Conservation (phyloP, 345 rosid species). For the Arabis hirsuta region DNA sequence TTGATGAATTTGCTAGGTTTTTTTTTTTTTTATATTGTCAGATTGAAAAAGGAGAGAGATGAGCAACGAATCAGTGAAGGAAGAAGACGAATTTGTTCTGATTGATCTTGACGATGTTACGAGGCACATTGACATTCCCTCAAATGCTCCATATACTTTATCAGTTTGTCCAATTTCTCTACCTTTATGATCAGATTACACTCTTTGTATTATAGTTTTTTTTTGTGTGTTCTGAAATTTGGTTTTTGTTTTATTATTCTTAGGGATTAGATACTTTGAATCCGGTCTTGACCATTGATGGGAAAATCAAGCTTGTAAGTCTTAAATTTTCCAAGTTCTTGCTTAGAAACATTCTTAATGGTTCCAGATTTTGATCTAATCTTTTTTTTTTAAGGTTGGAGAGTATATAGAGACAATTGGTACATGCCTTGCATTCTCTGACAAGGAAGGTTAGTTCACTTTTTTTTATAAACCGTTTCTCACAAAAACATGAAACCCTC, state of each 20-base stretch:
- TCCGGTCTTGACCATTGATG: constrained; percentile 55
- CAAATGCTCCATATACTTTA: constrained; percentile 54
- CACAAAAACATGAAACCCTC: neutral
- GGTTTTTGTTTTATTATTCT: neutral
- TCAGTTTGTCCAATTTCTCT: constrained; percentile 42
- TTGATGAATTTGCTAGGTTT: too few species aligned
- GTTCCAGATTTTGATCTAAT: neutral
- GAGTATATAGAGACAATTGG: constrained; percentile 69
- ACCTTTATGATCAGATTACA: neutral
- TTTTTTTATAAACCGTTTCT: neutral
- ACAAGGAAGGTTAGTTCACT: constrained; percentile 47
- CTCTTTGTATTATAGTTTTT: neutral
- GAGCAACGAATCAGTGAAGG: constrained; percentile 39
- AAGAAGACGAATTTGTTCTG: constrained; percentile 50
- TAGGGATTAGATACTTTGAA: constrained; percentile 64
- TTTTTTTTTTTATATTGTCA: too few species aligned
- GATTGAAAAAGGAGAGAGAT: constrained; percentile 21
- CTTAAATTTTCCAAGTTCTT: neutral
- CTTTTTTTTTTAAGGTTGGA: constrained; percentile 50
- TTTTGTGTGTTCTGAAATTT: neutral
- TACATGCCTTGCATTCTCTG: constrained; percentile 56
- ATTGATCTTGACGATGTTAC: constrained; percentile 59
- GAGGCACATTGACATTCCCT: constrained; percentile 49
- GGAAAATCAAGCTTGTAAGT: constrained; percentile 43
- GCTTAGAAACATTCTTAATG: constrained; percentile 3